A percentile compares a stretch with the other conserved stretches of the same genome.
phyloP scores from a whole-genome alignment of 768 basidiomycete genomes.

The Amylocystis lapponica region DNA sequence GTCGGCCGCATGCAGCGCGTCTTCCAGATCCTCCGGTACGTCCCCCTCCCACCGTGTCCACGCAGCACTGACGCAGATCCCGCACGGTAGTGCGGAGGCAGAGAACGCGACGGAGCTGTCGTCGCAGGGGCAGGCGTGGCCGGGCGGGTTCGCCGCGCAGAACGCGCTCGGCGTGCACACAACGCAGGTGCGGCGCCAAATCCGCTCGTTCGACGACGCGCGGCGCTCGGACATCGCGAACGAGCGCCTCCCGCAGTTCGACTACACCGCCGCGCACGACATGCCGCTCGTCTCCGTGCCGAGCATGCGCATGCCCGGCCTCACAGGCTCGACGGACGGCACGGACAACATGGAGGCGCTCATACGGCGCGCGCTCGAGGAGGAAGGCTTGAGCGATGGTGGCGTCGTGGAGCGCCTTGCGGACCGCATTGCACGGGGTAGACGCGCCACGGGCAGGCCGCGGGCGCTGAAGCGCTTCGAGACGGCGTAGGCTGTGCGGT shows the following conservation, averaged over 20 bases:
- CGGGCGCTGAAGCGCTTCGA: slow-evolving; percentile 59
- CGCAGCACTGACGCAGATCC: too few species aligned
- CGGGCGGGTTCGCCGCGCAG: slow-evolving; percentile 22
- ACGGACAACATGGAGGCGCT: slow-evolving; percentile 55
- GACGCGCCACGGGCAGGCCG: slow-evolving; percentile 40
- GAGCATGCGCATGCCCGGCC: slow-evolving; percentile 44
- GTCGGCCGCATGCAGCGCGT: slow-evolving; percentile 89
- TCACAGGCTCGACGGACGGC: slow-evolving; percentile 12
- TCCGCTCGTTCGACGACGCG: slow-evolving; percentile 75
- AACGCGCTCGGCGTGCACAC: slow-evolving; percentile 63
- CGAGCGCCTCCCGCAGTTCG: slow-evolving; percentile 65
- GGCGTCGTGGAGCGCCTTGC: slow-evolving; percentile 56
- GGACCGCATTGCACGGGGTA: slow-evolving; percentile 53
- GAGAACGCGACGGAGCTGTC: slow-evolving; percentile 71
- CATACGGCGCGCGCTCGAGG: slow-evolving; percentile 57
- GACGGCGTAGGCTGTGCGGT: too few species aligned
- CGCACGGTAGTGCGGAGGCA: too few species aligned
- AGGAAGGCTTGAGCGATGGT: slow-evolving; percentile 39
- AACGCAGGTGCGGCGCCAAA: slow-evolving; percentile 50
- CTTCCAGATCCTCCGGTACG: slow-evolving; percentile 83
- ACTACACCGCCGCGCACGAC: slow-evolving; percentile 22
- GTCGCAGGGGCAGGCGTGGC: slow-evolving; percentile 25
- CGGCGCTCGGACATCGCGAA: slow-evolving; percentile 70
- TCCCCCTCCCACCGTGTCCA: slow-evolving; percentile 5
- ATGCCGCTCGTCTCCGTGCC: slow-evolving; percentile 52